Evolutionary conservation across 441 rosid species (phyloP).

Genomic region (Flueggea neowawraea): DNA sequence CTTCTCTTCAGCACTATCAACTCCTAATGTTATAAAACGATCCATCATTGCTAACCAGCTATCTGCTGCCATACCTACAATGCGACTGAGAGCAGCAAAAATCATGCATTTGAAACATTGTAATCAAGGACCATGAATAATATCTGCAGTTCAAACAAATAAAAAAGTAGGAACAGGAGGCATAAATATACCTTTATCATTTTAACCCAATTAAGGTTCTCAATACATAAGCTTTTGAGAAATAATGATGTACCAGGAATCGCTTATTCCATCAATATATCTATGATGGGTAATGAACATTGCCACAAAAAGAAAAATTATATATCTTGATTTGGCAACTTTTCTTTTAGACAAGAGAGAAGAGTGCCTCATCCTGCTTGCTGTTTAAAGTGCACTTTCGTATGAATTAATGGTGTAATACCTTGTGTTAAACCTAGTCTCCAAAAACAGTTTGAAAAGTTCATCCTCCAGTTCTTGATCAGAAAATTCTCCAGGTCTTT

Average conservation of each 20-base stretch:
- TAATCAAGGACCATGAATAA: not conserved
- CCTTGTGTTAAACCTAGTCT: constrained; percentile 57
- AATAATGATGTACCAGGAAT: too few relatives aligned
- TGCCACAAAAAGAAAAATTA: too few relatives aligned
- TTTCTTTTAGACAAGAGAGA: too few relatives aligned
- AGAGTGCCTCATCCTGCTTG: too few relatives aligned
- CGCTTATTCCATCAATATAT: too few relatives aligned
- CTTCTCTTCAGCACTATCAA: constrained; percentile 36
- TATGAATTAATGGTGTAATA: constrained; percentile 15
- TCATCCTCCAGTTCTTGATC: constrained; percentile 54
- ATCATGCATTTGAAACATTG: constrained; percentile 4
- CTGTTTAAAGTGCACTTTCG: not conserved
- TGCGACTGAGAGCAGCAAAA: constrained; percentile 43
- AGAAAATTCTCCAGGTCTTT: constrained; percentile 41
- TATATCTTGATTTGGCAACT: too few relatives aligned
- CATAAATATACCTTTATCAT: too few relatives aligned
- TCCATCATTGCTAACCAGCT: constrained; percentile 79
- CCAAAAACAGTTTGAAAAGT: constrained; percentile 55
- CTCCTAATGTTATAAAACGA: constrained; percentile 42
- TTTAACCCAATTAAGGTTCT: too few relatives aligned
- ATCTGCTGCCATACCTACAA: constrained; percentile 58
- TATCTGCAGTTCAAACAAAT: not conserved
- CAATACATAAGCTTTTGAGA: too few relatives aligned
- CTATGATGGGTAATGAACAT: too few relatives aligned
- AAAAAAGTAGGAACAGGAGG: not conserved